Evolutionary conservation across 495 filamentous ascomycete species (phyloP), one percentile per base, ranked within the genome.

Genomic region (Daldinia bambusicola): DNA sequence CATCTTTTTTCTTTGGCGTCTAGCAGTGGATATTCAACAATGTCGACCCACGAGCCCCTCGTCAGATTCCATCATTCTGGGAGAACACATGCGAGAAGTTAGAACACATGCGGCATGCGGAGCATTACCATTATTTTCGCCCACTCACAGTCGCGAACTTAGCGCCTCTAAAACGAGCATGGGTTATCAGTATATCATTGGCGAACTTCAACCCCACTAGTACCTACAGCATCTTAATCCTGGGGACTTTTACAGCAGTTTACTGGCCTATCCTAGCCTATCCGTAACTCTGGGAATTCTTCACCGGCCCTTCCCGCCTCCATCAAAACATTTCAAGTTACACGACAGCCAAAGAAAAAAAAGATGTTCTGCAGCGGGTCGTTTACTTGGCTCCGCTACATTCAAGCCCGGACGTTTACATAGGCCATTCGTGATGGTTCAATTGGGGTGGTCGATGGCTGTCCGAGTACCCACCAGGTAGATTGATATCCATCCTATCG

Each of bases 101-200:
- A 48, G 18, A 48, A 20, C n/a, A 26, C 26, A 26, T 26, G 26
- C 26, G 26, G 16, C 7, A 45, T 45, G 41, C 9, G 43, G 43
- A 48, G 43, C 43, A 8, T 18, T 53, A 32, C 13, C 5, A 16
- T 18, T 36, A 18, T 6, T 18, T 30, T 56, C 55, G 30, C 45
- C 67, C 67, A 70, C 50, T 68, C 34, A 68, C 51, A 32, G 14
- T 31, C 30, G n/a, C 37, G 9, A 30, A 62, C 53, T 67, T 61
- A 68, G 65, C 65, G 65, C 65, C 55, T 38, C 45, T 10, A 9
- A 45, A 6, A 45, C 4, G 18, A 1, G 7, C 64, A 53, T 45
- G 56, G 55, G 26, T 16, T 13, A 56, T 56, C 65, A 34, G 65
- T 56, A 56, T 37, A 61, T 61, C 40, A 50, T 62, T 50, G n/a